A percentile compares a stretch with the other conserved stretches of the same genome.
These are phyloP conservation scores for Fusarium hainanense DNA, from an alignment of 2,329 filamentous ascomycete genomes.

Conservation along the genomic window DNA sequence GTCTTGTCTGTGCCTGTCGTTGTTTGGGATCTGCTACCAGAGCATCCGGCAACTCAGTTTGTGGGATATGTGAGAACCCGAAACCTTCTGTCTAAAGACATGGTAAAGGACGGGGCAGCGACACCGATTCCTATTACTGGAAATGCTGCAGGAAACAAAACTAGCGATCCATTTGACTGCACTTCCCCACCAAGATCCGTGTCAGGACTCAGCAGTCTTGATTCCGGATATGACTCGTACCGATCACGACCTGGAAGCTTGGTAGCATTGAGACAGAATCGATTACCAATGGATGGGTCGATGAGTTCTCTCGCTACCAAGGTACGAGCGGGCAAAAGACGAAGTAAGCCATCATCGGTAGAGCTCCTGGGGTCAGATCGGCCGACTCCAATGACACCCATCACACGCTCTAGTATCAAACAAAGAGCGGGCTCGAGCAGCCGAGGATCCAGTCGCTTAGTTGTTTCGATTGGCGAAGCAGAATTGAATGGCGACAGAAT, in stretches of 20 bases:
- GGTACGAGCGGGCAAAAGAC: slow-evolving; percentile 31
- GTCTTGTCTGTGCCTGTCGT: slow-evolving; percentile 44
- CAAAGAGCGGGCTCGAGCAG: slow-evolving; percentile 5
- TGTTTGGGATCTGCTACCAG: slow-evolving; percentile 42
- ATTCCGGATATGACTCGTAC: slow-evolving; percentile 44
- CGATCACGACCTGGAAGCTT: slow-evolving; percentile 39
- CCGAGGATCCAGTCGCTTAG: slow-evolving; percentile 12
- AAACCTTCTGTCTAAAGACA: slow-evolving; percentile 35
- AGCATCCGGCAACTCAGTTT: slow-evolving; percentile 44
- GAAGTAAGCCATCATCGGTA: slow-evolving; percentile 27
- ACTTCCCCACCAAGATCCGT: slow-evolving; percentile 37
- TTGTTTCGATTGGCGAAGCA: slow-evolving; percentile 35
- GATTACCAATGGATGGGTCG: slow-evolving; percentile 33
- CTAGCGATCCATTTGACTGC: slow-evolving; percentile 29
- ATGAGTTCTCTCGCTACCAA: slow-evolving; percentile 30
- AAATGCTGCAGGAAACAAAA: slow-evolving; percentile 24
- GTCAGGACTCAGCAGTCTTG: slow-evolving; percentile 41
- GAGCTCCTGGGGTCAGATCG: slow-evolving; percentile 35
- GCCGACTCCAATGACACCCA: slow-evolving; percentile 24
- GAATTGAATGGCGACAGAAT: slow-evolving; percentile 35
- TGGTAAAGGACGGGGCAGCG: slow-evolving; percentile 14
- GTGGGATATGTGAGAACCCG: slow-evolving; percentile 44
- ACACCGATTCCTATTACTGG: slow-evolving; percentile 42
- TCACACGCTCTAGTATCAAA: slow-evolving; percentile 1
- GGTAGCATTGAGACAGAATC: slow-evolving; percentile 28